Base-by-base conservation (phyloP, 176 grass and related monocot genomes). In the Neostapfia colusana region DNA sequence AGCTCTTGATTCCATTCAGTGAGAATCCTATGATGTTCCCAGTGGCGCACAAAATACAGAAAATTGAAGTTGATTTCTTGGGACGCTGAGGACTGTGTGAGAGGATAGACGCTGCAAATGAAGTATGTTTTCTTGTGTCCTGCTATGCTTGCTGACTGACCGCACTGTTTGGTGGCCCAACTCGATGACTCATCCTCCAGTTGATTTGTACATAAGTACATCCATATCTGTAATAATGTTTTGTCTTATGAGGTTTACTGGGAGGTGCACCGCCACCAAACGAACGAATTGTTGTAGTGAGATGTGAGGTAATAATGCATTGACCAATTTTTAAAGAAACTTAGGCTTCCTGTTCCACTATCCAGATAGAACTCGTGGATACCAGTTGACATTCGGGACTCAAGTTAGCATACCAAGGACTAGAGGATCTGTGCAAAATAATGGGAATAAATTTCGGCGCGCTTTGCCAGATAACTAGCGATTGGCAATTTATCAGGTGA, bases 141-240 rank as follows among this genome's bases (percentile, higher is more conserved):
- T 31, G 7, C 57, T 81, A 3, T 88, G 40, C 84, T 84, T 65
- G 61, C 56, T 50, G 14, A 41, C 49, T 60, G 49, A 72, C 23
- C 15, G n/a, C 61, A 34, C 65, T 27, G 2, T 12, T 31, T 67
- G 50, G 38, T 67, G 49, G 27, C 70, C 63, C 21, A 20, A 23
- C 31, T n/a, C n/a, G n/a, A n/a, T n/a, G n/a, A n/a, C n/a, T 59
- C 67, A 67, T 62, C 58, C 71, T 76, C 65, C 58, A 66, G 82
- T 65, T 88, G 3, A 49, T 79, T 10, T 88, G 81, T 84, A 88
- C 45, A 84, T 84, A 84, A 72, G 59, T 57, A 80, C 79, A 72
- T 79, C 45, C 25, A 63, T 72, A 75, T 80, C 44, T 75, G 77
- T 60, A 76, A 88, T 70, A 78, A 36, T 83, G 62, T 74, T 79